Evolutionary conservation across 192 early-diverging fungal species (phyloP).

Genomic region (Glomus cerebriforme): DNA sequence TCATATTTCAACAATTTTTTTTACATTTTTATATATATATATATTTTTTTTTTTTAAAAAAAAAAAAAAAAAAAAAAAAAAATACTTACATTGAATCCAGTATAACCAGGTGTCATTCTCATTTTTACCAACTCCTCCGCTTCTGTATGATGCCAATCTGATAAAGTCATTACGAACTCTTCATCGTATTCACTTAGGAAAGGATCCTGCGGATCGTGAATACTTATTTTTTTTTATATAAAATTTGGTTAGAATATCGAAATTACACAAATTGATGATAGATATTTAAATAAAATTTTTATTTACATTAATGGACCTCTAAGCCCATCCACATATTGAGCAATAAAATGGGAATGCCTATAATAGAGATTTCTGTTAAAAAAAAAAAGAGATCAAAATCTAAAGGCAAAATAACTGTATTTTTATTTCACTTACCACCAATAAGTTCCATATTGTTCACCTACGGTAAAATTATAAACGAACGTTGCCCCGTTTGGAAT

Average conservation of each 20-base stretch:
- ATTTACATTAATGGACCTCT: conserved; percentile 56
- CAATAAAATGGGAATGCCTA: conserved; percentile 57
- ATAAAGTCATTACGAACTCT: conserved; percentile 56
- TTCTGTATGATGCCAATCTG: conserved; percentile 51
- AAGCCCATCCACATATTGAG: conserved; percentile 72
- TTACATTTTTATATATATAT: no score
- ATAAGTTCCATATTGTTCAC: not conserved
- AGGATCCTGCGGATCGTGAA: conserved; percentile 51
- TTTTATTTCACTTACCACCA: not conserved
- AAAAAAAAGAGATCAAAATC: no score
- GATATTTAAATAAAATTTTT: not conserved
- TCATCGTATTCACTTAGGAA: conserved; percentile 51
- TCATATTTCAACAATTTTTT: not conserved
- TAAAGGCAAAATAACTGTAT: no score
- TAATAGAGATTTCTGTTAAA: not conserved
- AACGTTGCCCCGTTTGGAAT: not conserved
- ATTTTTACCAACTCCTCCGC: not conserved
- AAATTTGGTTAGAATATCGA: not conserved
- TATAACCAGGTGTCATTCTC: not conserved
- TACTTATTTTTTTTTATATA: not conserved
- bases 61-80: not conserved
- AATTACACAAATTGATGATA: not conserved
- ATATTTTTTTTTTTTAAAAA: not conserved
- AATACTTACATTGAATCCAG: not conserved
- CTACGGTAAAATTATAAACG: not conserved